phyloP scores from a whole-genome alignment of 2,329 filamentous ascomycete genomes.

The Lecanicillium sp. region DNA sequence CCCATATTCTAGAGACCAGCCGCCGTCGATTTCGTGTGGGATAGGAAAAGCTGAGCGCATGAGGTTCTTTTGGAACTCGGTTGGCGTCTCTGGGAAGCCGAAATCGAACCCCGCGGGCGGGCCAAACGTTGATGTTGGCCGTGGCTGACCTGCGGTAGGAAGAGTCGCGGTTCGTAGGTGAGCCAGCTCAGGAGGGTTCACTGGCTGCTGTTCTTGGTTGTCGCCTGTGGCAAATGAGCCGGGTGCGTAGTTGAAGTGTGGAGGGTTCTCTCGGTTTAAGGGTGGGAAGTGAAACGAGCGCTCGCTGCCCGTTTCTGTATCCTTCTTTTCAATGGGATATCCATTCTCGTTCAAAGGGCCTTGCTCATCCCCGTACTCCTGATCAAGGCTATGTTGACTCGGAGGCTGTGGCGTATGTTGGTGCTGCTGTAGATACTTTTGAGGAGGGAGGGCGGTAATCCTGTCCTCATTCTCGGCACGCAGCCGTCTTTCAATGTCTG shows the following conservation, averaged over 20 bases:
- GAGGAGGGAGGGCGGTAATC: constrained; percentile 70
- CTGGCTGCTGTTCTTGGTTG: constrained; percentile 14
- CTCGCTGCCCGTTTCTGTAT: constrained; percentile 24
- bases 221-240: constrained; percentile 27
- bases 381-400: not conserved
- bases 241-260: constrained; percentile 53
- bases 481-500: constrained; percentile 70
- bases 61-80: constrained; percentile 78
- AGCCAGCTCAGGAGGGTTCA: constrained; percentile 45
- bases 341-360: constrained; percentile 40
- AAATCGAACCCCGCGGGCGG: constrained; percentile 62
- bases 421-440: constrained; percentile 46
- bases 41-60: constrained; percentile 84
- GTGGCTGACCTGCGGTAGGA: constrained; percentile 19
- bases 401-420: constrained; percentile 15
- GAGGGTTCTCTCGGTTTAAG: constrained; percentile 37
- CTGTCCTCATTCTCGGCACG: constrained; percentile 76
- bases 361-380: constrained; percentile 36
- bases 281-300: constrained; percentile 52
- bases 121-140: constrained; percentile 49
- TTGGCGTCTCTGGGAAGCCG: constrained; percentile 76
- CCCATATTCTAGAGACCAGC: constrained; percentile 89
- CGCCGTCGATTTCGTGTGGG: constrained; percentile 59
- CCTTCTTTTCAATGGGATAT: constrained; percentile 34
- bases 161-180: constrained; percentile 44